Percentiles rank a stretch among this genome's conserved stretches.
phyloP scores from a whole-genome alignment of 805 yeast genomes.

The Candida caryicola region DNA sequence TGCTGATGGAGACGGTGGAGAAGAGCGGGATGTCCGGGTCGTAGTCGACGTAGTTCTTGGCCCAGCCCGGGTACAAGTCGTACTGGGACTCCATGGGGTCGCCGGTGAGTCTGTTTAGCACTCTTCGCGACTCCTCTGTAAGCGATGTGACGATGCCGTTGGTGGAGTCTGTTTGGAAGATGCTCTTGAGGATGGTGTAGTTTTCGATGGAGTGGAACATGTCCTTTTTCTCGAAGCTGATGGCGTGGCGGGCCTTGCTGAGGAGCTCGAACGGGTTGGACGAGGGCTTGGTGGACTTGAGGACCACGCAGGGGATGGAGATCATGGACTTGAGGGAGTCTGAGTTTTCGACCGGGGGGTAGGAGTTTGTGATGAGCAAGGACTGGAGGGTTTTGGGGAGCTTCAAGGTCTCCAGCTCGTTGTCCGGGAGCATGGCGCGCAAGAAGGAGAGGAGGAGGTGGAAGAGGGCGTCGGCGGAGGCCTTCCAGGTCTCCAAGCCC shows the following conservation, averaged over 20 bases:
- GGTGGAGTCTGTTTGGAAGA: constrained; percentile 57
- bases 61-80: constrained; percentile 42
- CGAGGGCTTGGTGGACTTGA: constrained; percentile 51
- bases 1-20: constrained; percentile 43
- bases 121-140: constrained; percentile 70
- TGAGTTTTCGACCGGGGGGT: constrained; percentile 62
- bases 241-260: constrained; percentile 44
- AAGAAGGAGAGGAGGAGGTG: constrained; percentile 76
- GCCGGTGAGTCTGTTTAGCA: constrained; percentile 39
- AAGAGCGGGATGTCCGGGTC: constrained; percentile 34
- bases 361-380: constrained; percentile 59
- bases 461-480: constrained; percentile 81
- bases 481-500: constrained; percentile 74
- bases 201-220: constrained; percentile 74
- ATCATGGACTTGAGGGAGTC: constrained; percentile 37
- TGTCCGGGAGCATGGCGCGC: constrained; percentile 71
- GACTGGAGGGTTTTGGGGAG: constrained; percentile 68
- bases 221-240: constrained; percentile 68
- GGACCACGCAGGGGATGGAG: constrained; percentile 61
- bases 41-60: constrained; percentile 15
- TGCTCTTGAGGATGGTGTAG: constrained; percentile 66
- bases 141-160: constrained; percentile 58
- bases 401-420: constrained; percentile 53
- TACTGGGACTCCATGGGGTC: constrained; percentile 35
- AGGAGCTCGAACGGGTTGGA: constrained; percentile 57